phyloP scores from a whole-genome alignment of 1,284 basidiomycete species.

The Cronartium ribicola region DNA sequence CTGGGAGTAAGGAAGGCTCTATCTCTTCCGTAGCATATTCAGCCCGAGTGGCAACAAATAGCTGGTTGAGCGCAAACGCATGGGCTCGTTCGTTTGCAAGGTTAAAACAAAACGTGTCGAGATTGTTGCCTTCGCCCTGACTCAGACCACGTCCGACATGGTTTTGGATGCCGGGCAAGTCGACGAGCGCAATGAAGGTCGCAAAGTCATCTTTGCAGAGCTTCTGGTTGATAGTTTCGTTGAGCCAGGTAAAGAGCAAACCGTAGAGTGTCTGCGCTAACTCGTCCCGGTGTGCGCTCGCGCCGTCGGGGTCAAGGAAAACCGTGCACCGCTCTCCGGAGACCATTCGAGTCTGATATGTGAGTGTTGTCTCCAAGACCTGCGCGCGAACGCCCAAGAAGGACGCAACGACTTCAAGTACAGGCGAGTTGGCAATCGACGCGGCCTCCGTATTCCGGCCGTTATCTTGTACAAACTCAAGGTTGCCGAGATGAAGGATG shows the following conservation, averaged over 20 bases:
- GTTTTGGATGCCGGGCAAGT: conserved; percentile 74
- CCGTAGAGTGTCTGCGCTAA: conserved; percentile 89
- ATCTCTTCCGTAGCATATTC: conserved; percentile 87
- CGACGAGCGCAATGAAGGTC: conserved; percentile 90
- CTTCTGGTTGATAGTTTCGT: conserved; percentile 90
- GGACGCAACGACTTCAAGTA: conserved; percentile 75
- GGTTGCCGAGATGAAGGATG: conserved; percentile 90
- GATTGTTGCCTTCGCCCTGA: conserved; percentile 65
- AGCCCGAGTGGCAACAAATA: conserved; percentile 60
- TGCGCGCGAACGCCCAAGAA: conserved; percentile 78
- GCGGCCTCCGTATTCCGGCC: conserved; percentile 79
- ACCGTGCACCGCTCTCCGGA: conserved; percentile 93
- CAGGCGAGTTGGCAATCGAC: conserved; percentile 73
- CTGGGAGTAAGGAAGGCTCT: conserved; percentile 62
- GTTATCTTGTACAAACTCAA: conserved; percentile 77
- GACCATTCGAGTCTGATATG: conserved; percentile 86
- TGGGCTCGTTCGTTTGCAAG: conserved; percentile 89
- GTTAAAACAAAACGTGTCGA: conserved; percentile 95
- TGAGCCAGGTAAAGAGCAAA: conserved; percentile 91
- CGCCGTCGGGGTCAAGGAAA: conserved; percentile 88
- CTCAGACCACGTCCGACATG: conserved; percentile 66
- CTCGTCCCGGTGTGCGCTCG: conserved; percentile 85
- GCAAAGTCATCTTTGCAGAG: conserved; percentile 84
- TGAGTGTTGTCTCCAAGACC: conserved; percentile 75
- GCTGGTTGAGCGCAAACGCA: conserved; percentile 70